Evolutionary conservation across 495 filamentous ascomycete genomes (phyloP).

Genomic region (Podospora australis): DNA sequence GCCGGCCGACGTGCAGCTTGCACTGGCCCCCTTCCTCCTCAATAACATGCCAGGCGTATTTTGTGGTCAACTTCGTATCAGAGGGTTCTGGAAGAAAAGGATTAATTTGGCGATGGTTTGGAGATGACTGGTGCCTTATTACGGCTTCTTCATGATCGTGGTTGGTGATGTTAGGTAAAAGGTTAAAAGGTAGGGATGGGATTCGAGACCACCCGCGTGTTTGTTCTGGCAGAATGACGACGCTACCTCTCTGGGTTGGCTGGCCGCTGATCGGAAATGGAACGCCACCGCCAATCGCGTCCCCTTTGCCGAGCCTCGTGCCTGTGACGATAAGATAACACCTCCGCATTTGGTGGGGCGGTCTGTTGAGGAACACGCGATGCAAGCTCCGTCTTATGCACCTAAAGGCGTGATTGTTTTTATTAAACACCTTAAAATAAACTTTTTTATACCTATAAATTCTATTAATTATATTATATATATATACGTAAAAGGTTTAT

Average conservation of each 20-base stretch:
- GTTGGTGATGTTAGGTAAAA: not conserved
- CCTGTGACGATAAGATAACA: not conserved
- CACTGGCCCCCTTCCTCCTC: slow-evolving; percentile 30
- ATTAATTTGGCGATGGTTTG: too few relatives aligned
- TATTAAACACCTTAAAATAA: too few relatives aligned
- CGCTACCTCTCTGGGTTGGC: slow-evolving; percentile 1
- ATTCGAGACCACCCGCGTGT: not conserved
- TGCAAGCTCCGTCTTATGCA: too few relatives aligned
- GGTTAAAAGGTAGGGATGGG: not conserved
- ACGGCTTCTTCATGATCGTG: too few relatives aligned
- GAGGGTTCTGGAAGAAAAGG: not conserved
- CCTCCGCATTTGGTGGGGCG: not conserved
- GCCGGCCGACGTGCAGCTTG: slow-evolving; percentile 43
- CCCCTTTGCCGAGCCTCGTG: not conserved
- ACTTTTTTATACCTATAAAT: too few relatives aligned
- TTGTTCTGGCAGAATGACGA: slow-evolving; percentile 11
- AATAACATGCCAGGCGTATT: slow-evolving; percentile 30
- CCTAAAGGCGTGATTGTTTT: too few relatives aligned
- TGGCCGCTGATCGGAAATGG: slow-evolving; percentile 1
- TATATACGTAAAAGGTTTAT: too few relatives aligned
- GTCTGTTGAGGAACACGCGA: too few relatives aligned
- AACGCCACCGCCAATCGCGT: slow-evolving; percentile 9
- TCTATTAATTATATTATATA: too few relatives aligned
- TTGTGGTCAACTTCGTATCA: not conserved
- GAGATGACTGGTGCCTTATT: too few relatives aligned